Evolutionary conservation across 2,329 filamentous ascomycete species (phyloP), one percentile per base, ranked within the genome.

Genomic region (Pseudocercospora fuligena): DNA sequence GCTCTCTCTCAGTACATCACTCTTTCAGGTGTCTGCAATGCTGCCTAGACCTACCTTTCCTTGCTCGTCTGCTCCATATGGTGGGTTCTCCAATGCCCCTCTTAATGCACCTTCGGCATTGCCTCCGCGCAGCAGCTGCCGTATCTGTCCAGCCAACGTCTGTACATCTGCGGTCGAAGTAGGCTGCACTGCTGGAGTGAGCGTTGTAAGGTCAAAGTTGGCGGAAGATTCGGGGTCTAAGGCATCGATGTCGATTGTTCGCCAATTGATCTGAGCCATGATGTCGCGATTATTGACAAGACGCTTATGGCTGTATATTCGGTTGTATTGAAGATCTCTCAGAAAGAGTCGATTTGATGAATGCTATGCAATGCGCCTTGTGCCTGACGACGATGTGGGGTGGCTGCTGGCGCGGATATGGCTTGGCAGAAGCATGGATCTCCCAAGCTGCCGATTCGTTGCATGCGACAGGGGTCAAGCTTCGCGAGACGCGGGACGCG

Each of bases 241-340:
- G 73, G 90, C 90, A 79, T 97, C 94, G 80, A 97, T 91, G 86
- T 97, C 93, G 86, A 97, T 95, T 72, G 93, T 97, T 80, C 94
- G 92, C 83, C 87, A 90, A 79, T 90, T 89, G 81, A 87, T 79
- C 63, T 78, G 75, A 21, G 67, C 59, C 62, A 66, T 69, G 29
- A 23, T 66, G 56, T 25, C 43, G 57, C 19, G 40, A 60, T 63
- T 7, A 47, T 53, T 61, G 25, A 21, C 5, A 9, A 29, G 21
- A 9, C 16, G 14, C 12, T 23, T 40, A 7, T 14, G 12, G 23
- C 54, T 5, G 40, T 58, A 16, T 12, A 21, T 58, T 12, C 23
- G 47, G 49, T 61, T 25, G 63, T 57, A 40, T 31, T 49, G 29
- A n/a, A 60, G 62, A 43, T 19, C 40, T 43, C 19, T 3, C 40